Evolutionary conservation across 2,329 filamentous ascomycete species (phyloP).

Genomic region (Mariannaea elegans): DNA sequence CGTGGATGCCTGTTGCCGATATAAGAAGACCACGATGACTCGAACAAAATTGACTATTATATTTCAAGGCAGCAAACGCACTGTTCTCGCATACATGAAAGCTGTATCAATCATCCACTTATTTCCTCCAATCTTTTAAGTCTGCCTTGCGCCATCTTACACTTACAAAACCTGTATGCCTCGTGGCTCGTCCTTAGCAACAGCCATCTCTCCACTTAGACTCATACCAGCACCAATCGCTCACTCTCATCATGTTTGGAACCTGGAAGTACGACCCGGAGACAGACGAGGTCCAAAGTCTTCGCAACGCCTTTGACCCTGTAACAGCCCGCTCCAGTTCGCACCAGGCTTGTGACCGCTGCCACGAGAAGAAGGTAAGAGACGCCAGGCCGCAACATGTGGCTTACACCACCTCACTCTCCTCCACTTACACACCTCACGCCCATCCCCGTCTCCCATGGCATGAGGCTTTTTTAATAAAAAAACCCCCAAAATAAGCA

Average conservation of each 20-base stretch:
- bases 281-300: constrained; percentile 48
- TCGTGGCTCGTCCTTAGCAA: neutral
- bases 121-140: neutral
- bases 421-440: neutral
- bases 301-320: constrained; percentile 48
- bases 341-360: constrained; percentile 51
- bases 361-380: constrained; percentile 51
- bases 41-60: constrained; percentile 1
- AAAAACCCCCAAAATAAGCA: neutral
- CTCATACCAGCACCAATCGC: neutral
- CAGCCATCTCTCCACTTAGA: constrained; percentile 17
- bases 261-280: constrained; percentile 52
- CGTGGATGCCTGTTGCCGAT: constrained; percentile 20
- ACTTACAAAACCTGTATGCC: neutral
- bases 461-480: neutral
- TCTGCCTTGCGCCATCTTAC: constrained; percentile 12
- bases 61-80: constrained; percentile 15
- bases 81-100: neutral
- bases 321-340: constrained; percentile 49
- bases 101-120: neutral
- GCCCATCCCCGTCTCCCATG: neutral
- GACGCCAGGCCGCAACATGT: constrained; percentile 2
- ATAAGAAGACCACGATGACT: constrained; percentile 5
- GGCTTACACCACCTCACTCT: neutral
- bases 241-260: constrained; percentile 43